A percentile compares a stretch with the other conserved stretches of the same genome.
These are phyloP conservation scores for Hymenoscyphus linearis DNA, from an alignment of 2,329 filamentous ascomycete species.

Conservation along the genomic window DNA sequence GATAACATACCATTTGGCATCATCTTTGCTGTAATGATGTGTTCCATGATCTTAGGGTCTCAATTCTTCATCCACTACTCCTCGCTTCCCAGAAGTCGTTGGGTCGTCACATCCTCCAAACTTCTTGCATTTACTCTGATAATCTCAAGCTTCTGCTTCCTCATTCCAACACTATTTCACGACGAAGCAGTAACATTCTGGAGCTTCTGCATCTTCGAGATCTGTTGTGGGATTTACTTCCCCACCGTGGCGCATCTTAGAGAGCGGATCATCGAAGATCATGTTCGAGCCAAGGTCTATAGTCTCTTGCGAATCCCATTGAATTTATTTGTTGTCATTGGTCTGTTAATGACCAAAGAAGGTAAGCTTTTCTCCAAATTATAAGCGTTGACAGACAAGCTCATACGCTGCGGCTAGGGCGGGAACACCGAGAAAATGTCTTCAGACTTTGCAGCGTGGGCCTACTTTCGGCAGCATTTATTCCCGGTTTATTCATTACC, in stretches of 20 bases:
- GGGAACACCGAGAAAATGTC: conserved; percentile 6
- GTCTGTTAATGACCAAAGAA: conserved; percentile 41
- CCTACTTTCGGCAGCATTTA: not conserved
- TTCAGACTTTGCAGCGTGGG: conserved; percentile 2
- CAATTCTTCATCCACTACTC: conserved; percentile 40
- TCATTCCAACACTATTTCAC: conserved; percentile 38
- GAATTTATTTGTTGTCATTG: conserved; percentile 49
- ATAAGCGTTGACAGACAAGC: not conserved
- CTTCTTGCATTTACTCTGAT: conserved; percentile 36
- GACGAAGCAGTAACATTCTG: conserved; percentile 45
- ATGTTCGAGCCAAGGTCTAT: conserved; percentile 47
- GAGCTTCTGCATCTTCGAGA: conserved; percentile 52
- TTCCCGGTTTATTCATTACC: not conserved
- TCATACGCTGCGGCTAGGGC: not conserved
- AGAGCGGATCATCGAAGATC: conserved; percentile 46
- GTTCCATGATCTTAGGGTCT: conserved; percentile 51
- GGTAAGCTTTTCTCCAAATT: conserved; percentile 22
- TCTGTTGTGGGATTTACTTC: conserved; percentile 52
- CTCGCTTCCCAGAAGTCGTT: conserved; percentile 3
- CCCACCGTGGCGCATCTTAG: conserved; percentile 51
- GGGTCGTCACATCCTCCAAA: conserved; percentile 9
- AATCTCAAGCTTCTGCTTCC: conserved; percentile 34
- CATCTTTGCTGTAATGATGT: conserved; percentile 54
- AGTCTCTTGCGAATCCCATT: conserved; percentile 51
- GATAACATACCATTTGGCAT: conserved; percentile 41